Base-by-base conservation (phyloP, 805 yeast genomes). In the Pichia manshurica region DNA sequence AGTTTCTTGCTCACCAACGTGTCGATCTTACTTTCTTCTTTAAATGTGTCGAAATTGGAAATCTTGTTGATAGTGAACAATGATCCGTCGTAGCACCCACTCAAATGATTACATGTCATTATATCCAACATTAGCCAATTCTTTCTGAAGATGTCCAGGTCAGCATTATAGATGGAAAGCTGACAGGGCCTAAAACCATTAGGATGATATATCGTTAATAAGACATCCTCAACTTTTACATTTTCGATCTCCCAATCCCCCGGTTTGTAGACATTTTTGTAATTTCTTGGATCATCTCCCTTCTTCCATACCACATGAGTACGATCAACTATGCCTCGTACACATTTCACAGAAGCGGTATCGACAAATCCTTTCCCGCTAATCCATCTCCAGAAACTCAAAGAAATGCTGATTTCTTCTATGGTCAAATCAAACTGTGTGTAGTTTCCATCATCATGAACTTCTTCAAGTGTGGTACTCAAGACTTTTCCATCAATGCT, bases 101-200 rank as follows among this genome's bases (percentile, higher is more conserved):
- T 84, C 60, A 89, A 78, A 55, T 82, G 80, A 54, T 81, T 83
- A 12, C 96, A 95, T 61, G 84, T 87, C 50, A 93, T 65, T 39
- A 91, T 69, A 62, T 93, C 99, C 63, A 84, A 84, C 59, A 87
- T 84, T 25, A 93, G 70, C 98, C 99, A 93, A 63, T 93, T 96
- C 63, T 89, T 87, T 47, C 99, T 73, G 48, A 93, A 70, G 45
- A 76, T 72, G 1, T 90, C 84, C 38, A 90, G 63, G 50, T 88
- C 95, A 61, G 96, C 85, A 59, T 81, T 84, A 66, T 84, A 90
- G n/a, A 93, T 75, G 53, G 96, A 86, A 32, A 93, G 85, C 53
- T 85, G 81, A 61, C 93, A 87, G 0, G 93, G 90, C 49, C 95
- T 73, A 64, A 88, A 86, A 3, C 77, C 84, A 43, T 71, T 71